Percentiles rank a stretch among this genome's conserved stretches.
Evolutionary conservation across 441 rosid species (phyloP).

Genomic region (Biscutella laevigata): DNA sequence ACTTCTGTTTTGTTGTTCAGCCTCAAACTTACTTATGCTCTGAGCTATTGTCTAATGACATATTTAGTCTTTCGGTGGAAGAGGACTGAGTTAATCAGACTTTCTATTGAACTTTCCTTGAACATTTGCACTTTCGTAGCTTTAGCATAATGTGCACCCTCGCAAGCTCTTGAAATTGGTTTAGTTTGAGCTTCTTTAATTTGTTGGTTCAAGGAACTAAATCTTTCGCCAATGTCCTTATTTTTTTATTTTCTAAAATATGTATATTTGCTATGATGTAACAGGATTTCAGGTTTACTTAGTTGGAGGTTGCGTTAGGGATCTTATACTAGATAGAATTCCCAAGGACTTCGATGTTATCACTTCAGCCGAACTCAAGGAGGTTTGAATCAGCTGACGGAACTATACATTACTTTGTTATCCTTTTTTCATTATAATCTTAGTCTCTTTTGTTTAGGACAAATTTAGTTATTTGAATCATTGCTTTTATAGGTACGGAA

Average conservation of each 20-base stretch:
- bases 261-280: neutral
- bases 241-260: neutral
- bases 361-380: constrained; percentile 29
- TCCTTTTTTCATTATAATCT: neutral
- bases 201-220: neutral
- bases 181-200: too few relatives aligned
- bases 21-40: neutral
- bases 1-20: neutral
- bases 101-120: neutral
- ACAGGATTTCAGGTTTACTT: constrained; percentile 37
- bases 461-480: neutral
- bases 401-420: constrained; percentile 1
- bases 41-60: neutral
- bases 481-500: constrained; percentile 24
- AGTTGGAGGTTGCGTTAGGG: constrained; percentile 39
- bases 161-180: constrained; percentile 6
- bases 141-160: constrained; percentile 1
- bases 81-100: neutral
- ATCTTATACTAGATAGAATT: constrained; percentile 38
- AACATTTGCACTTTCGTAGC: neutral
- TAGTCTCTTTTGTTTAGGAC: neutral
- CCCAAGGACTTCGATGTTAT: constrained; percentile 37
- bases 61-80: neutral
- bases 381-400: constrained; percentile 11
- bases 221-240: too few relatives aligned